These are phyloP conservation scores for Xylaria sp. DNA, from an alignment of 2,329 filamentous ascomycete genomes.

Conservation along the genomic window DNA sequence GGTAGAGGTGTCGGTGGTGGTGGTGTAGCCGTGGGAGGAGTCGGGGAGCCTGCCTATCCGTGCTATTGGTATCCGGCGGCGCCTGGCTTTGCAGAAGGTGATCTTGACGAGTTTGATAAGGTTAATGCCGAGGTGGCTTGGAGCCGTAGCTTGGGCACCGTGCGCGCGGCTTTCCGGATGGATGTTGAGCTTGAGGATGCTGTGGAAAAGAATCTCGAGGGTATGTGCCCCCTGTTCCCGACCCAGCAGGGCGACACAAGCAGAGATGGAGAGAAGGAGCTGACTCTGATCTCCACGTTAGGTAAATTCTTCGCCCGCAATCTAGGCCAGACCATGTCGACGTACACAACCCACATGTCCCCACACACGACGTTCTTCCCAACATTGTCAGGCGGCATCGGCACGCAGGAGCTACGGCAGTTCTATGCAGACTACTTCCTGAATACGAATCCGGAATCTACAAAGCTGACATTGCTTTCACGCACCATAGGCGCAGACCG, in stretches of 20 bases:
- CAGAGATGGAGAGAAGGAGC: background rate
- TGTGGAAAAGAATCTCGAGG: slow-evolving; percentile 72
- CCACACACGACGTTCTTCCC: slow-evolving; percentile 77
- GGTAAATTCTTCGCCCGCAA: slow-evolving; percentile 67
- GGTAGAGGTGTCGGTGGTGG: slow-evolving; percentile 53
- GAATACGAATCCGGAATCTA: slow-evolving; percentile 68
- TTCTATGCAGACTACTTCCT: slow-evolving; percentile 76
- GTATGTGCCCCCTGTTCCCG: slow-evolving; percentile 51
- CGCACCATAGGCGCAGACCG: slow-evolving; percentile 72
- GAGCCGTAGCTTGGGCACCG: slow-evolving; percentile 68
- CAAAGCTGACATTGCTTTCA: slow-evolving; percentile 68
- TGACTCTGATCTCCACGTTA: slow-evolving; percentile 32
- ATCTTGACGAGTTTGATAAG: slow-evolving; percentile 73
- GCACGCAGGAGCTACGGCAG: slow-evolving; percentile 64
- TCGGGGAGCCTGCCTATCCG: slow-evolving; percentile 49
- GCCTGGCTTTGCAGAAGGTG: slow-evolving; percentile 76
- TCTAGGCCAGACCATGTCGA: slow-evolving; percentile 69
- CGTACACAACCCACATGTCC: slow-evolving; percentile 66
- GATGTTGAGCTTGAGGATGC: slow-evolving; percentile 71
- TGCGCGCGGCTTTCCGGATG: slow-evolving; percentile 71
- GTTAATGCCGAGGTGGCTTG: slow-evolving; percentile 74
- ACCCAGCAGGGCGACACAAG: background rate
- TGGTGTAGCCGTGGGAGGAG: slow-evolving; percentile 29
- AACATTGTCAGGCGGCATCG: slow-evolving; percentile 72
- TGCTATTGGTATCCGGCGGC: slow-evolving; percentile 59